Base-by-base conservation (phyloP, 371 early-diverging fungal genomes). In the Lichtheimia hyalospora region DNA sequence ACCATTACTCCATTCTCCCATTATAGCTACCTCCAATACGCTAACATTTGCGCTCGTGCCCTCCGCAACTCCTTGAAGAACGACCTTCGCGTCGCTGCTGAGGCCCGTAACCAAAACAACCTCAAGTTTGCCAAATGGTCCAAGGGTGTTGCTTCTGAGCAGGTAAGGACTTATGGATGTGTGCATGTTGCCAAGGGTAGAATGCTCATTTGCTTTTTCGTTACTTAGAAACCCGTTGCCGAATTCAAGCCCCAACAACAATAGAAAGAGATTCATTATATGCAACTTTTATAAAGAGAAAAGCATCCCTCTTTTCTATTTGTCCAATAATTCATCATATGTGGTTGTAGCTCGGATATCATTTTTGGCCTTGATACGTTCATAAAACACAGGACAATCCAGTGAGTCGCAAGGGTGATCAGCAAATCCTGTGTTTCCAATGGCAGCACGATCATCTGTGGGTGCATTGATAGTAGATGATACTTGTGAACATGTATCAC, bases 51-150 rank as follows among this genome's bases (percentile, higher is more conserved):
- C 74, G 92, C 96, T 64, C 83, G 84, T 58, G 89, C 92, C 58
- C 86, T 95, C 55, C 92, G 96, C 70, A 87, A 88, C 77, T 79
- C 89, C 21, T 81, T 95, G 73, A 93, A 92, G 87, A 87, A 84
- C 44, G 92, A 93, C 41, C 74, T 80, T 54, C 85, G 86, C 66
- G 71, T 79, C 57, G 70, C 73, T 57, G 93, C 92, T 61, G 65
- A 85, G 66, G 83, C 84, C 69, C 88, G 93, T 62, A 86, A 92
- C 67, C 86, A 89, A 67, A 88, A 89, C 79, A 77, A 77, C 60
- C 75, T 92, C 66, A 91, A 90, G 81, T 82, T 81, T 62, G 79
- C 89, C 63, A 85, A 89, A 78, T 95, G 96, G 96, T 83, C 83
- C 57, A 79, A 80, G 60, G 96, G 96, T 70, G 52, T 51, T 18